A percentile compares a stretch with the other conserved stretches of the same genome.
phyloP scores from a whole-genome alignment of 2,329 filamentous ascomycete species.

The Epichloe amarillans region DNA sequence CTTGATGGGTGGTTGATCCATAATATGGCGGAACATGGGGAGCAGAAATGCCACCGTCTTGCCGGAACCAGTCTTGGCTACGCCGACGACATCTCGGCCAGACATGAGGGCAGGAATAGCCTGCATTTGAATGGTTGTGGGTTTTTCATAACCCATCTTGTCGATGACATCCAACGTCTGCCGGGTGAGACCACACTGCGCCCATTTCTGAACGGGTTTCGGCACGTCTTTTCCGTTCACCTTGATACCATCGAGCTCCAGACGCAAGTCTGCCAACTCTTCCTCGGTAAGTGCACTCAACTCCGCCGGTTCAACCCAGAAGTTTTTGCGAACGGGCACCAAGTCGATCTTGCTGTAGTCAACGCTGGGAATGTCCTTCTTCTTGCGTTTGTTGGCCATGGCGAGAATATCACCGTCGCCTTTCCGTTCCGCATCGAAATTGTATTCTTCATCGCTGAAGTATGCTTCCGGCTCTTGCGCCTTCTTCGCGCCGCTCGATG shows the following conservation, averaged over 20 bases:
- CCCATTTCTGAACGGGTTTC: constrained; percentile 92
- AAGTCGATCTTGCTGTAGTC: constrained; percentile 82
- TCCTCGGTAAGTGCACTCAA: constrained; percentile 71
- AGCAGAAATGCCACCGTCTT: constrained; percentile 94
- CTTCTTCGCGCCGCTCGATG: constrained; percentile 30
- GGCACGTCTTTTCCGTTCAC: constrained; percentile 79
- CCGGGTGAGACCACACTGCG: constrained; percentile 80
- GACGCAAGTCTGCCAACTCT: constrained; percentile 66
- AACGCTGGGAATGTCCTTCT: constrained; percentile 83
- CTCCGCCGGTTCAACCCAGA: constrained; percentile 85
- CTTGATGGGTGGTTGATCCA: constrained; percentile 73
- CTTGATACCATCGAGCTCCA: constrained; percentile 92
- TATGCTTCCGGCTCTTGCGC: constrained; percentile 66
- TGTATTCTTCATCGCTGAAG: constrained; percentile 73
- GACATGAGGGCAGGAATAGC: constrained; percentile 93
- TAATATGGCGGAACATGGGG: constrained; percentile 96
- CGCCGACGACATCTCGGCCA: constrained; percentile 85
- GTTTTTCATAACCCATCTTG: constrained; percentile 69
- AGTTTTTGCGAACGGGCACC: constrained; percentile 79
- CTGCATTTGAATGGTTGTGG: constrained; percentile 90
- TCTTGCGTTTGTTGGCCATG: constrained; percentile 59
- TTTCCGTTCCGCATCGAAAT: constrained; percentile 35
- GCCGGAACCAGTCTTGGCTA: constrained; percentile 94
- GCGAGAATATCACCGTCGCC: constrained; percentile 36
- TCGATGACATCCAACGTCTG: constrained; percentile 79